These are phyloP conservation scores for Lactarius quietus DNA, from an alignment of 768 basidiomycete genomes.

Conservation along the genomic window DNA sequence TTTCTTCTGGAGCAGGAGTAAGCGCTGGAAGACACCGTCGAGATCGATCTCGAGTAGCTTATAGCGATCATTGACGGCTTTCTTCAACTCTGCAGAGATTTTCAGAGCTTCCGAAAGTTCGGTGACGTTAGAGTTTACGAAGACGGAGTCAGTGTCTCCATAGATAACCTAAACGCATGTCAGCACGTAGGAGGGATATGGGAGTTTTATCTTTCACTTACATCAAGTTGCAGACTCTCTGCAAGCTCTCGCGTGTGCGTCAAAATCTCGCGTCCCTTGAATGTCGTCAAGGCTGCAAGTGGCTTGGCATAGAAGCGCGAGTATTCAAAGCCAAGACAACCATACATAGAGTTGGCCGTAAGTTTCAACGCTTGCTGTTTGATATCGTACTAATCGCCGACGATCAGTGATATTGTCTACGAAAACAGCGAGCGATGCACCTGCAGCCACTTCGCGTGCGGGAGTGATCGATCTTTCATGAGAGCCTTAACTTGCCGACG, in stretches of 20 bases:
- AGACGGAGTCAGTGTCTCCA: slow-evolving; percentile 98
- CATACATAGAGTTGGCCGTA: slow-evolving; percentile 99
- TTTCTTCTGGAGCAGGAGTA: slow-evolving; percentile 95
- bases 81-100: slow-evolving; percentile 91
- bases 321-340: slow-evolving; percentile 96
- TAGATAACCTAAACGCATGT: slow-evolving; percentile 76
- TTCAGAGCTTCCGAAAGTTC: slow-evolving; percentile 86
- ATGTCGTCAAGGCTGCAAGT: slow-evolving; percentile 95
- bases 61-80: slow-evolving; percentile 93
- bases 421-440: slow-evolving; percentile 38
- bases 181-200: not conserved
- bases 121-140: slow-evolving; percentile 93
- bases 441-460: slow-evolving; percentile 77
- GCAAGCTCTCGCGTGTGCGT: slow-evolving; percentile 92
- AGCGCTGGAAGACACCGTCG: slow-evolving; percentile 88
- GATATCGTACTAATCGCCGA: slow-evolving; percentile 75
- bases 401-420: slow-evolving; percentile 6
- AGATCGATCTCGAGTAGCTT: slow-evolving; percentile 95
- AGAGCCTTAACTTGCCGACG: slow-evolving; percentile 87
- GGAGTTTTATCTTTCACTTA: slow-evolving; percentile 38
- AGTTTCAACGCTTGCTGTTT: slow-evolving; percentile 96
- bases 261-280: slow-evolving; percentile 95
- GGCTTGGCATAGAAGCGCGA: slow-evolving; percentile 96
- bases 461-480: slow-evolving; percentile 83
- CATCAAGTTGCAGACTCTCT: slow-evolving; percentile 85